Conservation (phyloP, 208 protist genomes). For the Borovskyia barvae region DNA sequence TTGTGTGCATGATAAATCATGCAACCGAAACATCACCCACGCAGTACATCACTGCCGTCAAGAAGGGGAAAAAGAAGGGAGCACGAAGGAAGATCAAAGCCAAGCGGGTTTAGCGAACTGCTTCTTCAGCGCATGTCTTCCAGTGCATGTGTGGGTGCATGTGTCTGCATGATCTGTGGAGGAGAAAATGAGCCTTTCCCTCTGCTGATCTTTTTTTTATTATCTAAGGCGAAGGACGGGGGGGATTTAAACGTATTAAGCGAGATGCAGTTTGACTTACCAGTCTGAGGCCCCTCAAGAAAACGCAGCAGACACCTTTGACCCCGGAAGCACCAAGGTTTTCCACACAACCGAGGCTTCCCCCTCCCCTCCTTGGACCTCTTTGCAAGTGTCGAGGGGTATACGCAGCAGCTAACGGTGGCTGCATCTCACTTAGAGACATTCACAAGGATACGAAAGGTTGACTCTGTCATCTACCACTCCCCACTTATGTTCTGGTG, state of each 20-base stretch:
- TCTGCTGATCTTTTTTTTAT: too few relatives aligned
- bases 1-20: too few relatives aligned
- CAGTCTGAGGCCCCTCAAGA: too few relatives aligned
- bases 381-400: neutral
- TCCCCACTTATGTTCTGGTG: constrained; percentile 88
- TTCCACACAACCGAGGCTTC: neutral
- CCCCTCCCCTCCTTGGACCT: neutral
- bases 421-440: neutral
- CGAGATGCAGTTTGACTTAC: too few relatives aligned
- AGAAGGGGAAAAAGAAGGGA: neutral
- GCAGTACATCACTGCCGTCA: too few relatives aligned
- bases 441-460: neutral
- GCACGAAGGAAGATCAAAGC: neutral
- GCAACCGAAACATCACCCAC: too few relatives aligned
- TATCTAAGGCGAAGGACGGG: too few relatives aligned
- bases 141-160: too few relatives aligned
- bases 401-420: neutral
- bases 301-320: too few relatives aligned
- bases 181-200: too few relatives aligned
- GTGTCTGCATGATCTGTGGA: too few relatives aligned
- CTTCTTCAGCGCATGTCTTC: neutral
- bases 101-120: neutral
- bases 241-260: too few relatives aligned
- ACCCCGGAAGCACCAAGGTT: neutral
- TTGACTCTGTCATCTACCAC: constrained; percentile 60